These are phyloP conservation scores for Vachellia collinsii DNA, from an alignment of 306 rosid species.

Conservation along the genomic window DNA sequence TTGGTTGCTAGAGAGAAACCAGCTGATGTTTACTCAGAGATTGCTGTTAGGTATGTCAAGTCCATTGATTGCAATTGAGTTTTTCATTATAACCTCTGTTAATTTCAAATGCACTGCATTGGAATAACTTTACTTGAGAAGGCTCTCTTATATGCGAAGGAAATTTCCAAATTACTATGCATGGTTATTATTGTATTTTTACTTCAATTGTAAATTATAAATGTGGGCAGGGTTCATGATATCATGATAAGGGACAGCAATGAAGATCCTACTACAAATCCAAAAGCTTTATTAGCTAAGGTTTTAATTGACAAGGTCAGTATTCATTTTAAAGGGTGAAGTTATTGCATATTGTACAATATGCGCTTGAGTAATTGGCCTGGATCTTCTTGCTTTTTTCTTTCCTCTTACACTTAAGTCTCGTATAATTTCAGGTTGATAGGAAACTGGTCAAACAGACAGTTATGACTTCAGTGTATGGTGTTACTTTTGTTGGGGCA, in stretches of 20 bases:
- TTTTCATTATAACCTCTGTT: conserved; percentile 5
- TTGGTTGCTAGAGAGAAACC: conserved; percentile 76
- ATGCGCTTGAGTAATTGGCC: conserved; percentile 4
- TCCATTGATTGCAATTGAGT: conserved; percentile 8
- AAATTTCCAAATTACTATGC: conserved; percentile 6
- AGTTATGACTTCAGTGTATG: conserved; percentile 92
- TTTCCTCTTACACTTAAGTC: conserved; percentile 27
- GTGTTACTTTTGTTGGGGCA: conserved; percentile 86
- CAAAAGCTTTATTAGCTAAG: conserved; percentile 70
- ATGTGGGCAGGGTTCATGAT: conserved; percentile 70
- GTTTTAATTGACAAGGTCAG: conserved; percentile 69
- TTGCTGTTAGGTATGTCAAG: conserved; percentile 66
- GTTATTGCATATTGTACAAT: conserved; percentile 13
- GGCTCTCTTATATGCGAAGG: conserved; percentile 6
- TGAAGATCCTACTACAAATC: conserved; percentile 62
- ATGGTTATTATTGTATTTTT: not conserved
- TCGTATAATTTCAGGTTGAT: conserved; percentile 66
- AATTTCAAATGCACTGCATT: not conserved
- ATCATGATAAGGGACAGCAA: conserved; percentile 72
- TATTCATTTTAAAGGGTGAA: conserved; percentile 34
- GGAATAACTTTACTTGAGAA: not conserved
- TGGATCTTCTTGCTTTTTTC: conserved; percentile 9
- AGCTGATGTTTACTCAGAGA: conserved; percentile 86
- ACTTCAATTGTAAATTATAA: conserved; percentile 2
- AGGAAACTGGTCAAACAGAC: conserved; percentile 87